phyloP scores from a whole-genome alignment of 371 early-diverging fungal genomes.

The Mucor lusitanicus region DNA sequence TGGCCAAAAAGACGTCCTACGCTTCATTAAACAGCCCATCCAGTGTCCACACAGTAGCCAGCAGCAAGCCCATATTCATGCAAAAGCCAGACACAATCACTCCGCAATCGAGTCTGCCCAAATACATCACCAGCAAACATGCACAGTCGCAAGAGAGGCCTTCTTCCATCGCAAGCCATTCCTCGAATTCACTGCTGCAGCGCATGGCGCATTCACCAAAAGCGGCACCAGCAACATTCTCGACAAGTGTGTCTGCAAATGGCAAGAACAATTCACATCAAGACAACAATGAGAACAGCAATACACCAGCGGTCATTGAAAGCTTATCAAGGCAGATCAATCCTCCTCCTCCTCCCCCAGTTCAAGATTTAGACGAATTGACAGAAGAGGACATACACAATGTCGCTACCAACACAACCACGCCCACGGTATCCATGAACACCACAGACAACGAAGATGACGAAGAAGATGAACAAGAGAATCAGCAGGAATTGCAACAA shows the following conservation, averaged over 20 bases:
- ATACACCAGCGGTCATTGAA: slow-evolving; percentile 10
- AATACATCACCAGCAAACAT: not conserved
- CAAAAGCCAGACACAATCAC: slow-evolving; percentile 9
- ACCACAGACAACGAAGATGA: not conserved
- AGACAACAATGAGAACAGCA: not conserved
- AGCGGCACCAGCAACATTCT: slow-evolving; percentile 20
- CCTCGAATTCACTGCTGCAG: slow-evolving; percentile 4
- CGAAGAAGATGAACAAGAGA: not conserved
- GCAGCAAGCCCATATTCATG: not conserved
- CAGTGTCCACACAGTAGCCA: not conserved
- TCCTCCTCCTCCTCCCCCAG: not conserved
- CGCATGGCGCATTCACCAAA: slow-evolving; percentile 22
- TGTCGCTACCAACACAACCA: not conserved
- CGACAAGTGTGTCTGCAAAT: slow-evolving; percentile 29
- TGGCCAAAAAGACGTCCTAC: slow-evolving; percentile 14
- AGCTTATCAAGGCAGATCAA: slow-evolving; percentile 5
- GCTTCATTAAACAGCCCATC: not conserved
- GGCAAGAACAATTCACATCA: slow-evolving; percentile 6
- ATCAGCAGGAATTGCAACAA: not conserved
- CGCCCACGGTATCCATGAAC: not conserved
- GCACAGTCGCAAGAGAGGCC: slow-evolving; percentile 1
- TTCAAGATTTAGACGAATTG: not conserved
- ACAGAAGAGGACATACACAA: slow-evolving; percentile 1
- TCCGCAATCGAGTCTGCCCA: slow-evolving; percentile 7
- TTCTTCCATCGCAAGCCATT: slow-evolving; percentile 7